These are phyloP conservation scores for Mycena olivaceomarginata DNA, from an alignment of 768 basidiomycete genomes.

Conservation along the genomic window DNA sequence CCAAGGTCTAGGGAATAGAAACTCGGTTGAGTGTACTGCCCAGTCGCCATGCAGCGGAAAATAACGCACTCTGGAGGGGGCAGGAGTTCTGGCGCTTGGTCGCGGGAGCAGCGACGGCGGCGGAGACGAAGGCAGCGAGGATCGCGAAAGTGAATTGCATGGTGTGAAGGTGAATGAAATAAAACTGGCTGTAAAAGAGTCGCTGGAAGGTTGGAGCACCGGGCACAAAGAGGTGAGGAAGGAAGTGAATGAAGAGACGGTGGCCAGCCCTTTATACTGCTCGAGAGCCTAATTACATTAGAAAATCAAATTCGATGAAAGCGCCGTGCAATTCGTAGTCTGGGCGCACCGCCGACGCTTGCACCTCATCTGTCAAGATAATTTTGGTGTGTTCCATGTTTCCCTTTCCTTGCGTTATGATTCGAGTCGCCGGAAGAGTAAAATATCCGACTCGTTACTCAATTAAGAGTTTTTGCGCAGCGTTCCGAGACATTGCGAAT, in stretches of 20 bases:
- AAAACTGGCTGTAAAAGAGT: not conserved
- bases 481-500: no score
- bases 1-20: constrained; percentile 7
- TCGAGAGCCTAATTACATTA: not conserved
- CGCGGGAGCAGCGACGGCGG: constrained; percentile 31
- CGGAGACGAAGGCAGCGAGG: constrained; percentile 28
- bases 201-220: constrained; percentile 14
- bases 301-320: not conserved
- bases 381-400: no score
- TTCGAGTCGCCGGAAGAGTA: no score
- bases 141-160: constrained; percentile 36
- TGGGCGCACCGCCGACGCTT: not conserved
- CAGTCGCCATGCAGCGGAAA: no score
- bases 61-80: constrained; percentile 24
- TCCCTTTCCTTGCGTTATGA: no score
- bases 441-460: no score
- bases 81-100: constrained; percentile 36
- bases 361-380: no score
- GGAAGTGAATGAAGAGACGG: constrained; percentile 22
- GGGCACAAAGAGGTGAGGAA: not conserved
- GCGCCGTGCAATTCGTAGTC: not conserved
- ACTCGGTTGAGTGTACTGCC: not conserved
- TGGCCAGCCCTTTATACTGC: constrained; percentile 12
- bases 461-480: no score
- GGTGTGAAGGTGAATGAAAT: not conserved